These are phyloP conservation scores for Trichomonascaceae sp. DNA, from an alignment of 1,139 yeast genomes.

Conservation along the genomic window DNA sequence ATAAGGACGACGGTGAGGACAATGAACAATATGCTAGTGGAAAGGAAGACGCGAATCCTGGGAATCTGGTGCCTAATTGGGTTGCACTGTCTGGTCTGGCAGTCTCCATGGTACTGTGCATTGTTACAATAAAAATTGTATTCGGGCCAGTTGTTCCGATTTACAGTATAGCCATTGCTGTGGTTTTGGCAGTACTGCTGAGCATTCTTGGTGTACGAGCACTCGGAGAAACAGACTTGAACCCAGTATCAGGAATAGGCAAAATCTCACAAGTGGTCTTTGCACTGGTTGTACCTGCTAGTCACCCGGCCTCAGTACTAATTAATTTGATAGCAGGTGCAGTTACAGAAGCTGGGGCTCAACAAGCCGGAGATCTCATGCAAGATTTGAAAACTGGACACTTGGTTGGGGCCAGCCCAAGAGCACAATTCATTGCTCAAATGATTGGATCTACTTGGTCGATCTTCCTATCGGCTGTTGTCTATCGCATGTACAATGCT, in stretches of 20 bases:
- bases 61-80: constrained; percentile 46
- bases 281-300: constrained; percentile 71
- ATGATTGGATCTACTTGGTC: constrained; percentile 83
- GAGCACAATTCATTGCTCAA: constrained; percentile 88
- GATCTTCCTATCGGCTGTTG: constrained; percentile 65
- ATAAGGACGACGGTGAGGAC: constrained; percentile 13
- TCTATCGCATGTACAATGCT: constrained; percentile 73
- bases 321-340: constrained; percentile 93
- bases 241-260: constrained; percentile 96
- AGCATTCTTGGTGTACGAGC: constrained; percentile 89
- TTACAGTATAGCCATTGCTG: constrained; percentile 62
- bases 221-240: constrained; percentile 90
- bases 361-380: constrained; percentile 97
- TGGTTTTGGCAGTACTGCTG: constrained; percentile 66
- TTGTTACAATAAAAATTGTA: constrained; percentile 54
- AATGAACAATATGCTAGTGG: constrained; percentile 33
- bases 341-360: constrained; percentile 97
- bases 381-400: constrained; percentile 96
- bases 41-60: constrained; percentile 35
- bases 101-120: constrained; percentile 60
- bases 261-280: constrained; percentile 84
- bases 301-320: constrained; percentile 73
- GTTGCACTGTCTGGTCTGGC: constrained; percentile 57
- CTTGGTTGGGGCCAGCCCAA: constrained; percentile 84
- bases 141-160: constrained; percentile 70